Evolutionary conservation across 2,329 filamentous ascomycete species (phyloP).

Genomic region (Plectosphaerella sp.): DNA sequence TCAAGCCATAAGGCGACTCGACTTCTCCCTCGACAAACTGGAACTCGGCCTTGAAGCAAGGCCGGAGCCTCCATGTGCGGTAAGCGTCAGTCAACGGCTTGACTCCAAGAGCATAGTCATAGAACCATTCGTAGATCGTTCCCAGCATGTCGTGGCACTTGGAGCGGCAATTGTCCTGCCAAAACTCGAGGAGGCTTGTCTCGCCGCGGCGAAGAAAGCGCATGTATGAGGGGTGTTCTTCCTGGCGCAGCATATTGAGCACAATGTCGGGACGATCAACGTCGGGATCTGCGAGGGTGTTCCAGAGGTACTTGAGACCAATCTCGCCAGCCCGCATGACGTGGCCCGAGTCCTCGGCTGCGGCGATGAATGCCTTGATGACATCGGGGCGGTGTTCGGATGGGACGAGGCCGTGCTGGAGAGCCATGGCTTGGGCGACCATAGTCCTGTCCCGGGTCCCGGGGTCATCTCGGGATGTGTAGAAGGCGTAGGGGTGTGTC

Average conservation of each 20-base stretch:
- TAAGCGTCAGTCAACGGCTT: conserved; percentile 31
- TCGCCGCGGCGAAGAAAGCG: conserved; percentile 39
- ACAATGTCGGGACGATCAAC: conserved; percentile 33
- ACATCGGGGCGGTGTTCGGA: conserved; percentile 12
- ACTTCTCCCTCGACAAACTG: conserved; percentile 27
- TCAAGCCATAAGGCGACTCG: conserved; percentile 32
- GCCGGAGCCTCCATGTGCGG: conserved; percentile 30
- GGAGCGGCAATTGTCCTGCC: conserved; percentile 35
- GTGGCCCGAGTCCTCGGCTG: conserved; percentile 23
- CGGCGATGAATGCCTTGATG: conserved; percentile 15
- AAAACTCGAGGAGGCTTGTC: conserved; percentile 37
- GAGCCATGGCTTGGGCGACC: conserved; percentile 29
- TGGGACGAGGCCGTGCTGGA: conserved; percentile 16
- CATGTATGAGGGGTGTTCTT: conserved; percentile 44
- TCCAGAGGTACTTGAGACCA: conserved; percentile 34
- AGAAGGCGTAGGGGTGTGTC: conserved; percentile 28
- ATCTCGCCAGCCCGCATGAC: conserved; percentile 35
- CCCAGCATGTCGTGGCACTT: conserved; percentile 45
- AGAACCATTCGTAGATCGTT: conserved; percentile 44
- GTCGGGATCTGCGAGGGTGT: conserved; percentile 28
- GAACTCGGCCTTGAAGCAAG: conserved; percentile 34
- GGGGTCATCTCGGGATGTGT: conserved; percentile 28
- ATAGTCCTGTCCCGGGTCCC: conserved; percentile 27
- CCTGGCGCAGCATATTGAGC: conserved; percentile 37
- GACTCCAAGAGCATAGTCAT: conserved; percentile 32